Base-by-base conservation (phyloP, 139 green algal species). In the Tetradesmus obliquus region DNA sequence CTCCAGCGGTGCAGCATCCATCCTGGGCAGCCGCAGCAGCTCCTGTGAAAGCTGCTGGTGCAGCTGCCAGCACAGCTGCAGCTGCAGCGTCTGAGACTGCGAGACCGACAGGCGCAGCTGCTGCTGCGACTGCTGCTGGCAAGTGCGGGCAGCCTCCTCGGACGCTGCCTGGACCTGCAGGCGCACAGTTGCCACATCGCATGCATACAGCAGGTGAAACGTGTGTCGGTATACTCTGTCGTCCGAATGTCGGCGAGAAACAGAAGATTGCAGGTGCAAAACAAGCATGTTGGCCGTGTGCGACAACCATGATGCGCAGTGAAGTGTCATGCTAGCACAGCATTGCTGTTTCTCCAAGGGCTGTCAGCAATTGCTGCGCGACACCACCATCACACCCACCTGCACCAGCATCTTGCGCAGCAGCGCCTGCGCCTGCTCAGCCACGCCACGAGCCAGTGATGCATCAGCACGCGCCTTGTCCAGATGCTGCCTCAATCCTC, bases 41-140 rank as follows among this genome's bases (percentile, higher is more conserved):
- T 90, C 71, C 86, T 71, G 32, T 15, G 71, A 8, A 8, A 90
- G 71, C 86, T 84, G 86, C 86, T 84, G 86, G n/a, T 84, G 51
- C 51, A 74, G 7, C 71, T 90, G 72, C 45, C 79, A 62, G 53
- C 32, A 55, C 86, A 71, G 51, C 51, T 83, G 86, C 69, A 24
- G 45, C 7, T 22, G 53, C 86, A 81, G 69, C 1, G 66, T 24
- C 12, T 76, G 66, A 4, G 66, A 76, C 66, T 76, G 66, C 8
- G 66, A 76, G 66, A 76, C 66, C 2, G 66, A 76, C 17, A 24
- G 66, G 66, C 15, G 45, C n/a, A 84, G 71, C 86, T 90, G 66
- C 51, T 66, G 69, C n/a, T 55, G 20, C 45, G 80, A 55, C 71
- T 81, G 60, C 32, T 58, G 22, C n/a, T 82, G 74, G n/a, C 24